Conservation (phyloP, 306 rosid genomes). For the Castanopsis chinensis region DNA sequence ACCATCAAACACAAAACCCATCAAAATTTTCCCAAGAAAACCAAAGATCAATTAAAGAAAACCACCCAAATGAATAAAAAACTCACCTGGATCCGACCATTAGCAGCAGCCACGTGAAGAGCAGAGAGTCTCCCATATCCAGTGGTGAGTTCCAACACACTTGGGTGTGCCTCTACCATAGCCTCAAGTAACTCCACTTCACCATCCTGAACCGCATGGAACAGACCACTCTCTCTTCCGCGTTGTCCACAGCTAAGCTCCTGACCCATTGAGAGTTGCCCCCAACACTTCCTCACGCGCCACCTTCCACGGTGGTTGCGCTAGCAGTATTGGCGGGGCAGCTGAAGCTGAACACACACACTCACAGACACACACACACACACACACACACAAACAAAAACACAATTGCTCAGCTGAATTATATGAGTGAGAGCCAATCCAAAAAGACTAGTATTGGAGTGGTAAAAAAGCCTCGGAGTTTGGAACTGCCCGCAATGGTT, state of each 20-base stretch:
- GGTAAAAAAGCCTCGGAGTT: conserved; percentile 27
- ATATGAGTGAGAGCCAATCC: conserved; percentile 8
- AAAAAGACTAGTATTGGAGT: neutral
- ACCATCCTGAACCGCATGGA: conserved; percentile 59
- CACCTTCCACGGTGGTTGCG: conserved; percentile 40
- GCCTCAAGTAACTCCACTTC: conserved; percentile 51
- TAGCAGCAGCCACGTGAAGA: conserved; percentile 73
- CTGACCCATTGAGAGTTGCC: conserved; percentile 64
- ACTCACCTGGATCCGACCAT: conserved; percentile 80
- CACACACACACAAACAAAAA: too few relatives aligned
- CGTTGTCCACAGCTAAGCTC: conserved; percentile 53
- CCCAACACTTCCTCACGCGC: conserved; percentile 43
- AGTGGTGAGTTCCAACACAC: conserved; percentile 39
- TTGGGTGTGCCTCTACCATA: conserved; percentile 42
- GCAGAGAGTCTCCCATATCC: conserved; percentile 51
- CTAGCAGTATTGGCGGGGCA: neutral
- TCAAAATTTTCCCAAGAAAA: conserved; percentile 7
- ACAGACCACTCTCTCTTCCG: conserved; percentile 39
- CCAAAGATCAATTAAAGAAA: neutral
- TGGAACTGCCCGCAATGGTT: conserved; percentile 53
- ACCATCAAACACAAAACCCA: conserved; percentile 21
- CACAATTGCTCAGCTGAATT: neutral
- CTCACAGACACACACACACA: too few relatives aligned
- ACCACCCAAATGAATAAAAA: neutral
- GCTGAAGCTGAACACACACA: neutral